Conservation (phyloP, 345 rosid species). For the Eutrema heterophyllum region DNA sequence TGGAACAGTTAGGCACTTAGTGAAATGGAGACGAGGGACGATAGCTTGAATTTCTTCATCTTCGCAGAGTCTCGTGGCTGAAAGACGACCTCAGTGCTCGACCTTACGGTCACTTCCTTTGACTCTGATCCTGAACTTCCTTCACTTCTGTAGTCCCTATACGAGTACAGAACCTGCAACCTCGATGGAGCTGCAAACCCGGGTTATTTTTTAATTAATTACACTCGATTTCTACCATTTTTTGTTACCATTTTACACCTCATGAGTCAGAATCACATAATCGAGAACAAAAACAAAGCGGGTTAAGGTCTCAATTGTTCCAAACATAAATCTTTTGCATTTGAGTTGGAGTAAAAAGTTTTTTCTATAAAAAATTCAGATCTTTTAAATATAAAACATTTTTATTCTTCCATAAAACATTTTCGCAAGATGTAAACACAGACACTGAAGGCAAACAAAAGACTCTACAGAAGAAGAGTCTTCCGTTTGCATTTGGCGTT, state of each 20-base stretch:
- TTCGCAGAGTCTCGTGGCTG: slow-evolving; percentile 53
- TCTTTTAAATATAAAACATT: no score
- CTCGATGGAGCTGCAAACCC: slow-evolving; percentile 61
- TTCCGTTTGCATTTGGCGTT: no score
- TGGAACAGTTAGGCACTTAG: slow-evolving; percentile 53
- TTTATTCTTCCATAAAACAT: neutral
- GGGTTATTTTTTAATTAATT: neutral
- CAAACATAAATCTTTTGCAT: neutral
- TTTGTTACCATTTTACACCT: neutral
- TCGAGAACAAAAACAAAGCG: neutral
- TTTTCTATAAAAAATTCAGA: neutral
- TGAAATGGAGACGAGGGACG: slow-evolving; percentile 62
- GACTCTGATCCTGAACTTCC: slow-evolving; percentile 69
- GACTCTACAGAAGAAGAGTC: neutral
- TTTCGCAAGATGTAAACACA: neutral
- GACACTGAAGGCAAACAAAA: neutral
- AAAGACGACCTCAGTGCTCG: slow-evolving; percentile 75
- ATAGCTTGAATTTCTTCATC: slow-evolving; percentile 66
- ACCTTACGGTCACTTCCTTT: slow-evolving; percentile 68
- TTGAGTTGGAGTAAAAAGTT: neutral
- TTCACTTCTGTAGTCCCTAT: slow-evolving; percentile 81
- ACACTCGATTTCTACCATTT: neutral
- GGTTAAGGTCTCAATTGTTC: neutral
- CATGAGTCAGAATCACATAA: neutral
- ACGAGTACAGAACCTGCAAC: slow-evolving; percentile 69